phyloP scores from a whole-genome alignment of 352 stramenopile genomes.

The Globisporangium spinosum region DNA sequence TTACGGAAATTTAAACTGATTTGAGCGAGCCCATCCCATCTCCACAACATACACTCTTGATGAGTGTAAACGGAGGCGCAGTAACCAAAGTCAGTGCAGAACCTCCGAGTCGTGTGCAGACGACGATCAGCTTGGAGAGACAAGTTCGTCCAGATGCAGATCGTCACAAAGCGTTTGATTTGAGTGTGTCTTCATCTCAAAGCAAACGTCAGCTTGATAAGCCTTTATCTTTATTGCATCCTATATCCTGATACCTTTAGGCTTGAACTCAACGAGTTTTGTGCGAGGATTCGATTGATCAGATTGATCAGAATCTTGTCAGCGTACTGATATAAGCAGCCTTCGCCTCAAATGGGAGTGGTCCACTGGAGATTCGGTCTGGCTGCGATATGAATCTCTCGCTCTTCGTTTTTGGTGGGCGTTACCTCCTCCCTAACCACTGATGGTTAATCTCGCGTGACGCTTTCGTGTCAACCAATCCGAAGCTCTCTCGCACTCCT shows the following conservation, averaged over 20 bases:
- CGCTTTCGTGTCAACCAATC: conserved; percentile 13
- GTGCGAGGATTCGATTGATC: neutral
- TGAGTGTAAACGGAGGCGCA: neutral
- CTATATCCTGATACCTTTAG: too few relatives aligned
- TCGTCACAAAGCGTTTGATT: neutral
- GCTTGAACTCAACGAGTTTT: too few relatives aligned
- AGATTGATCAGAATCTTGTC: neutral
- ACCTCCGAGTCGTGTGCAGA: neutral
- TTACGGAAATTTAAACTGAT: neutral
- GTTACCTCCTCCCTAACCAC: neutral
- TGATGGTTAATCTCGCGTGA: neutral
- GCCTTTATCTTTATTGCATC: too few relatives aligned
- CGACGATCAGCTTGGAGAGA: neutral
- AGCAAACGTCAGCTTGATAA: neutral
- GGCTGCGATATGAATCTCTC: conserved; percentile 8
- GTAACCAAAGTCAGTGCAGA: neutral
- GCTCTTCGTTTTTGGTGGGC: neutral
- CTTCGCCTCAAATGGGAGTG: neutral
- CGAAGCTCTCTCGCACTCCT: neutral
- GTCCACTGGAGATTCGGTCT: conserved; percentile 6
- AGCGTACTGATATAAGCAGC: neutral
- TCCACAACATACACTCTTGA: neutral
- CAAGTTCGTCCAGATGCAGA: neutral
- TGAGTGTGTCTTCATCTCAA: neutral
- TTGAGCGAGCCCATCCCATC: neutral